These are phyloP conservation scores for Golubevia sp. DNA, from an alignment of 1,284 basidiomycete species.

Conservation along the genomic window DNA sequence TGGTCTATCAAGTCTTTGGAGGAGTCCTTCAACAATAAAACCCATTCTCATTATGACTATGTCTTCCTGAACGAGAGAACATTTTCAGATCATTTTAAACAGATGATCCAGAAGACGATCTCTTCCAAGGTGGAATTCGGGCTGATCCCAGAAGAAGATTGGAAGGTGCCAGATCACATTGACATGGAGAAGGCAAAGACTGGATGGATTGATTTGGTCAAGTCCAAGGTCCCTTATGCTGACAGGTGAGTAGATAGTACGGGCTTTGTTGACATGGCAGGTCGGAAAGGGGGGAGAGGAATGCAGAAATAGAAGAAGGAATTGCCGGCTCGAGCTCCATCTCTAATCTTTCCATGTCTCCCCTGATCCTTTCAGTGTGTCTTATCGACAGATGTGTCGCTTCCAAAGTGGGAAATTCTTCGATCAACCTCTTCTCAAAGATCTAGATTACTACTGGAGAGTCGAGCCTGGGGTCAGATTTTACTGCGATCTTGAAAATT, in stretches of 20 bases:
- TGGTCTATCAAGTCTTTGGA: too few relatives aligned
- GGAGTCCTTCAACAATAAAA: background rate
- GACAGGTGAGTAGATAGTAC: background rate
- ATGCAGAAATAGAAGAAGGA: too few relatives aligned
- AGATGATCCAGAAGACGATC: background rate
- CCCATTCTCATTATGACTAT: background rate
- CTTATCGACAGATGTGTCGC: constrained; percentile 17
- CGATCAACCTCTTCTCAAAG: constrained; percentile 36
- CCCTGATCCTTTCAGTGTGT: too few relatives aligned
- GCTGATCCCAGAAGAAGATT: background rate
- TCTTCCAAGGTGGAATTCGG: background rate
- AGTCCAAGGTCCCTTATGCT: background rate
- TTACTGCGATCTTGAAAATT: constrained; percentile 17
- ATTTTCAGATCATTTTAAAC: background rate
- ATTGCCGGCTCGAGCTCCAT: too few relatives aligned
- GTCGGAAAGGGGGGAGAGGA: too few relatives aligned
- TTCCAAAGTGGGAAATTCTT: constrained; percentile 55
- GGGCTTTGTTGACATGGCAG: background rate
- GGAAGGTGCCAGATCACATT: background rate
- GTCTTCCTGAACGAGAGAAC: background rate
- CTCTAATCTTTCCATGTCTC: too few relatives aligned
- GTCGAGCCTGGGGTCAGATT: constrained; percentile 49
- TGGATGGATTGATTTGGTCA: background rate
- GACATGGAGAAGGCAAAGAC: background rate
- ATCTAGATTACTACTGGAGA: constrained; percentile 58